Evolutionary conservation across 2,329 filamentous ascomycete genomes (phyloP), one percentile per base, ranked within the genome.

Genomic region (Beauveria varroae): DNA sequence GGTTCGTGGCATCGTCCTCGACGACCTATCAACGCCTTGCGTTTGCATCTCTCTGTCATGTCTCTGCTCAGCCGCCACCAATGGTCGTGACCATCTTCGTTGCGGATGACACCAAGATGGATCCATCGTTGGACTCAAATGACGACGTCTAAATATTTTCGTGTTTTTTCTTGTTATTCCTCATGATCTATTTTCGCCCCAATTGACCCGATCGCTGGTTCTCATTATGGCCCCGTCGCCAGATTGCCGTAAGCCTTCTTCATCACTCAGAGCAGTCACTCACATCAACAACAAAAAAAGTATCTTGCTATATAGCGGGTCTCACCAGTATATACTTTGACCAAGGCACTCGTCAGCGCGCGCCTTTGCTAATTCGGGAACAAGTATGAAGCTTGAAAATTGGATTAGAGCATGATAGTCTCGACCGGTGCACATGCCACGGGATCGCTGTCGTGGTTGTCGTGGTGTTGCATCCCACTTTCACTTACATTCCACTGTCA

Each of bases 61-160:
- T 43, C 37, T 47, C 46, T 62, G 53, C 53, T 62, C 60, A 62
- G 60, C 53, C 60, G 60, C 60, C 46, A 62, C 57, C 57, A 60
- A 60, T 60, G 41, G 50, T 20, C 50, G 30, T 54, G 50, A 47
- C 57, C 18, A 28, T n/a, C 28, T 47, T 49, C 28, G 41, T 40
- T 60, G 14, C 41, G 30, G 57, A 60, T 49, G 57, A 54, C 57
- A 54, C 57, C 57, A 60, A 40, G 28, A 60, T 60, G 57, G 57
- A 60, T 60, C 57, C 57, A 24, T 60, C 50, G 41, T 54, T 60
- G 54, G 41, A 60, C 57, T 49, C 57, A 60, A 60, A 54, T 60
- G 57, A 60, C 41, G 50, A 54, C 28, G 18, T 60, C 22, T 54
- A 26, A 9, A 37, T 37, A 22, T 54, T 60, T 54, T 54, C 12